Evolutionary conservation across 352 stramenopile species (phyloP), one percentile per base, ranked within the genome.

Genomic region (Globisporangium barbulae): DNA sequence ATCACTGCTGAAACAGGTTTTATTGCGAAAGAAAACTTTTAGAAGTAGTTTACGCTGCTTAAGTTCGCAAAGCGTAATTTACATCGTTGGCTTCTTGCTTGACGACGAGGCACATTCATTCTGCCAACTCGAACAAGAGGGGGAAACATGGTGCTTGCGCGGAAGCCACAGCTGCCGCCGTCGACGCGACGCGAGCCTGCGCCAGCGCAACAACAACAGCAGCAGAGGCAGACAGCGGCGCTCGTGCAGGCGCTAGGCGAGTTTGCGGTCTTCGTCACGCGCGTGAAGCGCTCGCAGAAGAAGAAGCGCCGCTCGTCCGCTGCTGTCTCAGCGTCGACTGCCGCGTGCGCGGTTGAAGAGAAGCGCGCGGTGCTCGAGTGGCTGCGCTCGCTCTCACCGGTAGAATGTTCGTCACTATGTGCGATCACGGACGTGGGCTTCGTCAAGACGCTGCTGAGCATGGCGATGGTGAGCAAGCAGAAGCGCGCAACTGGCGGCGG

Each of bases 401-500:
- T 67, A 37, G 80, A 92, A 48, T 73, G 85, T 64, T 70, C 73
- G 54, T 91, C 86, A 49, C 64, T 94, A 31, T 83, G 73, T 57
- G 81, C 75, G 33, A 71, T 91, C 25, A 78, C 83, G 19, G 83
- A 94, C 49, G 74, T 67, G 6, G 69, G 74, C 6, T 93, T 94
- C 60, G 86, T 93, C 39, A 93, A 93, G 67, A 91, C 85, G 15
- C 61, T 93, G 54, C 69, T 94, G 64, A 73, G 77, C 49, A 93
- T 94, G 83, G 76, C 68, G 33, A 80, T 83, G 65, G 53, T 52
- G 31, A 61, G 49, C 48, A 57, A 41, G 10, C 47, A 59, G 45
- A 64, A 61, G 25, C 65, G 52, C 3, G 19, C 13, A 13, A 10
- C 12, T 21, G 21, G 28, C 6, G 33, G 25, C 7, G n/a, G 41